Conservation (phyloP, 139 green algal species). For the Chlorella sp. region DNA sequence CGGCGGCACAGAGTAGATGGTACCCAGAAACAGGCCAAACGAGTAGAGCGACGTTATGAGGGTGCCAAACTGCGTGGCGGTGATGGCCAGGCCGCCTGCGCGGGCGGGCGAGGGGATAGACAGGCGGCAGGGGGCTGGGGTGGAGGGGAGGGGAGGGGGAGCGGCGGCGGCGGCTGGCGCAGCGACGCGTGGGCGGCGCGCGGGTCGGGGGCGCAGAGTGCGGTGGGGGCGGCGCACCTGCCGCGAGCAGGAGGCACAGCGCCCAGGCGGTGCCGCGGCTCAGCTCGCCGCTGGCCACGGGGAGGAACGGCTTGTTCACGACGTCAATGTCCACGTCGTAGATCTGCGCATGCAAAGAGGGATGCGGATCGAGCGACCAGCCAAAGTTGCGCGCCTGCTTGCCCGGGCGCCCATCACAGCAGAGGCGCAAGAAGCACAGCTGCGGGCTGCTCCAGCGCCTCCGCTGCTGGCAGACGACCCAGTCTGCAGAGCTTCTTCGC, state of each 20-base stretch:
- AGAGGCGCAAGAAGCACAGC: too few relatives aligned
- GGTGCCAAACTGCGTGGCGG: constrained; percentile 79
- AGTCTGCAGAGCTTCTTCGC: too few relatives aligned
- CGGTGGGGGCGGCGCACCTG: not conserved
- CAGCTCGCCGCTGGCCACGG: constrained; percentile 88
- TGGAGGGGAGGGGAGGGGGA: not conserved
- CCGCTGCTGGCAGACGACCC: too few relatives aligned
- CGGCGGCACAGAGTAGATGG: constrained; percentile 95
- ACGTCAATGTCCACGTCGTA: constrained; percentile 95
- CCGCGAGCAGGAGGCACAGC: constrained; percentile 73
- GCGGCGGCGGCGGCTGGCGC: not conserved
- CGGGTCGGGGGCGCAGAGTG: not conserved
- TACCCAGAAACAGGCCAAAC: constrained; percentile 93
- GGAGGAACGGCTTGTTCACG: constrained; percentile 99
- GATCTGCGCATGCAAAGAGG: too few relatives aligned
- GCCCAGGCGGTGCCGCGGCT: constrained; percentile 65
- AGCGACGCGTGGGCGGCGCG: not conserved
- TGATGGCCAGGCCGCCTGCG: constrained; percentile 72
- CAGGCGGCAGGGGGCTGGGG: not conserved
- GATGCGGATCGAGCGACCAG: too few relatives aligned
- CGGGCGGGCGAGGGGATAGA: not conserved
- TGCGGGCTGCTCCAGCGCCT: too few relatives aligned
- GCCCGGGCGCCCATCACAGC: too few relatives aligned
- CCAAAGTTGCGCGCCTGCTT: too few relatives aligned
- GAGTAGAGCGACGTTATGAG: constrained; percentile 91